phyloP scores from a whole-genome alignment of 2,329 filamentous ascomycete species.

The Didymella sp. region DNA sequence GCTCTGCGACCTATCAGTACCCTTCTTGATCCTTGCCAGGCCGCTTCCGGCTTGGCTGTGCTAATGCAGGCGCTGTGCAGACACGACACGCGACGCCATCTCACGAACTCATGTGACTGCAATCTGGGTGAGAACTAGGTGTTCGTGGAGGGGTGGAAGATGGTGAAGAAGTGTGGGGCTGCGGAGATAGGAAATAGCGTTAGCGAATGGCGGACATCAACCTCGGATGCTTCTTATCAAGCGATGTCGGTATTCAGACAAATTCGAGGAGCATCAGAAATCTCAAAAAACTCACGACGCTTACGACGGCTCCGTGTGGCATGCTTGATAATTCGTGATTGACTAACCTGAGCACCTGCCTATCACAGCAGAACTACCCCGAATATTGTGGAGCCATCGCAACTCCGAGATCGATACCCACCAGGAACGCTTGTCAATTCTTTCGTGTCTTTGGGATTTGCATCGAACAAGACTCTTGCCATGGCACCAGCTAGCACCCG shows the following conservation, averaged over 20 bases:
- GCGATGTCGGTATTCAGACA: slow-evolving; percentile 7
- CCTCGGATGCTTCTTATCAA: slow-evolving; percentile 1
- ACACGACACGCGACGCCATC: not conserved
- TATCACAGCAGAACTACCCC: not conserved
- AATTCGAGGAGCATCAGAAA: not conserved
- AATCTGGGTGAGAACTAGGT: not conserved
- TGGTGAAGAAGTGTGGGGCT: not conserved
- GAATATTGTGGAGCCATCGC: slow-evolving; percentile 5
- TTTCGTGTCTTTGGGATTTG: not conserved
- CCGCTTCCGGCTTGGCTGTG: not conserved
- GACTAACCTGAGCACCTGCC: slow-evolving; percentile 4
- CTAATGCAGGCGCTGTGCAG: not conserved
- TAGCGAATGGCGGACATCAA: slow-evolving; percentile 14
- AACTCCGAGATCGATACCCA: not conserved
- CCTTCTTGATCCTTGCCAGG: not conserved
- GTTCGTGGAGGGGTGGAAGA: not conserved
- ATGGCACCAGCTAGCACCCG: slow-evolving; percentile 7
- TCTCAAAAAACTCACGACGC: not conserved
- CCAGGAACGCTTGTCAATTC: not conserved
- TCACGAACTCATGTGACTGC: not conserved
- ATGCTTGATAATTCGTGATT: not conserved
- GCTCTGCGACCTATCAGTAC: not conserved
- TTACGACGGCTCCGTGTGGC: not conserved
- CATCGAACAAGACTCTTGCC: not conserved
- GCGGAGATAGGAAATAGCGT: not conserved